Evolutionary conservation across 2,329 filamentous ascomycete genomes (phyloP), one percentile per base, ranked within the genome.

Genomic region (Calycina marina): DNA sequence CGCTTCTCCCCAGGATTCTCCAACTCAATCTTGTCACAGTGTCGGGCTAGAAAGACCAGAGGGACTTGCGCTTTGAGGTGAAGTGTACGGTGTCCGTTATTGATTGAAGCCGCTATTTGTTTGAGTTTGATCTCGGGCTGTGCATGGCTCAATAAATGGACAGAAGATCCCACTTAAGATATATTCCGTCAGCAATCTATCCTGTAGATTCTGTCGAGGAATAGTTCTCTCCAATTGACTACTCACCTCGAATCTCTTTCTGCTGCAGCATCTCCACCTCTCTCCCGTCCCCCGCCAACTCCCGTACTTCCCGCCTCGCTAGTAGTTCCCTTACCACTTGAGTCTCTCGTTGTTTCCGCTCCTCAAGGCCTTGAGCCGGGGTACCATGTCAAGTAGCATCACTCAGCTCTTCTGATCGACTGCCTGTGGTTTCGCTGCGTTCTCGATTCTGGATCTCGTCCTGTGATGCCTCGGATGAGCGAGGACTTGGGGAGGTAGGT

Each of bases 251-350:
- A 33, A 37, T 25, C 30, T 37, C 30, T 15, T n/a, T 15, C 26
- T 37, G 28, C 37, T 41, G 30, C 32, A 12, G 29, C 14, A 37
- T 40, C 18, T 13, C 32, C 31, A 36, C 31, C 1, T 15, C 35
- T 32, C 32, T 35, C 17, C 1, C 32, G 37, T 41, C 37, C 31
- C 28, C 35, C 18, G 30, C 13, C 26, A 34, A 24, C 25, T 5
- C 36, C 30, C 16, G n/a, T n/a, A 27, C 25, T 32, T 28, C 29
- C 34, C 28, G 32, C 30, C 26, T 27, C 25, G 14, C 39, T 20
- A 43, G 39, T 27, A 27, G 14, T 27, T 28, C 26, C 9, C 12
- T 14, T 4, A 14, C 26, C 28, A 18, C 28, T 13, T 17, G 28
- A 17, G 28, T 30, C 16, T 18, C 28, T 14, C n/a, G 29, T 14